These are phyloP conservation scores for Verticillium nubilum DNA, from an alignment of 2,329 filamentous ascomycete species.

Conservation along the genomic window DNA sequence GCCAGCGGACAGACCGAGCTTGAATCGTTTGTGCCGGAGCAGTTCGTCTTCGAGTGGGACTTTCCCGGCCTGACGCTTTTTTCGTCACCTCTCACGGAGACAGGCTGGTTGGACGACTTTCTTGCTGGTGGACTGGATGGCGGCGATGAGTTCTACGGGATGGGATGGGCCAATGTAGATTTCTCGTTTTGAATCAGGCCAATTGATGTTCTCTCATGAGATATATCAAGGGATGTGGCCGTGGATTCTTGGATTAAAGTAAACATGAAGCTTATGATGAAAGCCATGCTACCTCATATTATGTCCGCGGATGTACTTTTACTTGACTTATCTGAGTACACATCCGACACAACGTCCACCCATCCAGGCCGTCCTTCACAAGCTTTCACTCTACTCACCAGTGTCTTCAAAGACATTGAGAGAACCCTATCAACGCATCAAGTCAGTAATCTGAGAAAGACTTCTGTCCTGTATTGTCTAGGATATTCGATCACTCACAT, in stretches of 20 bases:
- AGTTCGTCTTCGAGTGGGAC: slow-evolving; percentile 54
- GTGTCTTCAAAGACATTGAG: neutral
- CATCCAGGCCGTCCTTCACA: too few relatives aligned
- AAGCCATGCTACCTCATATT: too few relatives aligned
- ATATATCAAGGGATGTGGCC: too few relatives aligned
- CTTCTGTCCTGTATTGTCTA: neutral
- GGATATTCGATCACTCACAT: neutral
- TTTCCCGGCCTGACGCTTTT: slow-evolving; percentile 46
- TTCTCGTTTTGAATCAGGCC: neutral
- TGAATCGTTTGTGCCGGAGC: slow-evolving; percentile 46
- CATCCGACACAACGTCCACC: too few relatives aligned
- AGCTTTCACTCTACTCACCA: too few relatives aligned
- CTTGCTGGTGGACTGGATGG: slow-evolving; percentile 15
- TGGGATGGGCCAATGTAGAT: slow-evolving; percentile 7
- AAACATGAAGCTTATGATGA: too few relatives aligned
- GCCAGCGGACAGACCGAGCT: slow-evolving; percentile 33
- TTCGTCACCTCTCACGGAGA: slow-evolving; percentile 17
- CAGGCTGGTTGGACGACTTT: slow-evolving; percentile 20
- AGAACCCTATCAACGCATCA: neutral
- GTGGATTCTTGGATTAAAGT: too few relatives aligned
- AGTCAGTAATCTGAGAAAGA: neutral
- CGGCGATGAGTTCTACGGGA: slow-evolving; percentile 14
- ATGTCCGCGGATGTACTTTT: too few relatives aligned
- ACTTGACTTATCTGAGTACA: too few relatives aligned
- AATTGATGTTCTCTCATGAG: too few relatives aligned